Conservation (phyloP, 345 rosid genomes). For the Triadica sebifera region DNA sequence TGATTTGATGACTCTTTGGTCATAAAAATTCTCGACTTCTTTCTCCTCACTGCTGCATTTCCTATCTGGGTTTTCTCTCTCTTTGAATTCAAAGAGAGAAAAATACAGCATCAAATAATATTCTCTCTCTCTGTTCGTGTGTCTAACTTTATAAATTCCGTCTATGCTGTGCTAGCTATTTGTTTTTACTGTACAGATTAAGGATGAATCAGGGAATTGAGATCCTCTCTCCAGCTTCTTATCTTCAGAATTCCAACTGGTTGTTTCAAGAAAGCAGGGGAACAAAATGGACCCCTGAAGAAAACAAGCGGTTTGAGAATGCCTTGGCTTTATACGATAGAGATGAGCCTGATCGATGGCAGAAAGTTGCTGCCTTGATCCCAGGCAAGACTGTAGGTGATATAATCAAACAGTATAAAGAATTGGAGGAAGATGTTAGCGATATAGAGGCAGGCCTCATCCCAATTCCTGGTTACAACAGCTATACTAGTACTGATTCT, state of each 20-base stretch:
- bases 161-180: conserved; percentile 26
- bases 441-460: conserved; percentile 93
- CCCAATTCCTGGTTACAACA: conserved; percentile 72
- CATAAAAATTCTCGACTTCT: conserved; percentile 29
- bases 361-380: conserved; percentile 76
- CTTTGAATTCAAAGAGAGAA: conserved; percentile 40
- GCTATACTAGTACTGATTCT: conserved; percentile 42
- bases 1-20: conserved; percentile 37
- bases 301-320: conserved; percentile 91
- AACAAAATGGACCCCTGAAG: conserved; percentile 81
- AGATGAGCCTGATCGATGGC: conserved; percentile 92
- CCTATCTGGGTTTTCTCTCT: conserved; percentile 43
- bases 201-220: conserved; percentile 66
- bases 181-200: conserved; percentile 13
- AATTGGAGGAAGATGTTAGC: conserved; percentile 85
- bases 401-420: conserved; percentile 84
- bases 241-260: conserved; percentile 74
- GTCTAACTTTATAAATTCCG: conserved; percentile 9
- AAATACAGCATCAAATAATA: neutral
- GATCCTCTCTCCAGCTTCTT: conserved; percentile 67
- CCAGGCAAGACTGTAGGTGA: conserved; percentile 94
- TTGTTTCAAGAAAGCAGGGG: conserved; percentile 63
- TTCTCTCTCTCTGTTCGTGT: neutral
- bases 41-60: conserved; percentile 26
- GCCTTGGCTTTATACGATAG: conserved; percentile 79